These are phyloP conservation scores for Suhomyces sp. DNA, from an alignment of 805 yeast species.

Conservation along the genomic window DNA sequence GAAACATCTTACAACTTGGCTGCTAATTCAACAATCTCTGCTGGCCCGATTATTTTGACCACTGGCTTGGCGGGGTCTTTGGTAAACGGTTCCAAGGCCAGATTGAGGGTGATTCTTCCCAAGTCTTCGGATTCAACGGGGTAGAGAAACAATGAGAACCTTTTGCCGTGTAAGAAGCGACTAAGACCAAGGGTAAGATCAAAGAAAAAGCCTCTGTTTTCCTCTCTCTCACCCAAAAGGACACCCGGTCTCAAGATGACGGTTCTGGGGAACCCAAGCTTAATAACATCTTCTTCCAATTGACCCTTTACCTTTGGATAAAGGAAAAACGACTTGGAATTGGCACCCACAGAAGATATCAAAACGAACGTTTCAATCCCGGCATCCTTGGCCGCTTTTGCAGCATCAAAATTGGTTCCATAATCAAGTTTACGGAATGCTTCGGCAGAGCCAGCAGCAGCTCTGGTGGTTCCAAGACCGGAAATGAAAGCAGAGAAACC, in stretches of 20 bases:
- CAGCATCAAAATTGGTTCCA: conserved; percentile 66
- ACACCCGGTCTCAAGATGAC: conserved; percentile 78
- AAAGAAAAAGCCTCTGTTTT: conserved; percentile 38
- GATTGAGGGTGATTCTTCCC: conserved; percentile 52
- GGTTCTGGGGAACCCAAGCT: conserved; percentile 65
- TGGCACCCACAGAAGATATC: conserved; percentile 68
- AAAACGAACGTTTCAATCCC: conserved; percentile 70
- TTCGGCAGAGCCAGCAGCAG: conserved; percentile 69
- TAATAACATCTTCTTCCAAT: conserved; percentile 65
- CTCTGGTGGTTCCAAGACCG: conserved; percentile 74
- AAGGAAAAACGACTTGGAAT: conserved; percentile 52
- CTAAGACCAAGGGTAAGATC: conserved; percentile 32
- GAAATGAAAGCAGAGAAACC: conserved; percentile 51
- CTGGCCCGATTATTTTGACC: conserved; percentile 21
- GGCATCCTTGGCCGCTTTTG: conserved; percentile 68
- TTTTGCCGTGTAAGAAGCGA: conserved; percentile 16
- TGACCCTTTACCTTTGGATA: conserved; percentile 73
- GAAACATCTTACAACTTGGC: background rate
- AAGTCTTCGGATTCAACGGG: conserved; percentile 69
- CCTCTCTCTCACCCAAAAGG: conserved; percentile 61
- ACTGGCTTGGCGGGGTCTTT: conserved; percentile 17
- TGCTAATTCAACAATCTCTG: conserved; percentile 22
- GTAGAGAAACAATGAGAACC: conserved; percentile 8
- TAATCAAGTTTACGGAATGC: conserved; percentile 71
- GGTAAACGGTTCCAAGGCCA: conserved; percentile 26